Evolutionary conservation across 352 stramenopile species (phyloP).

Genomic region (Pythium diclinum): DNA sequence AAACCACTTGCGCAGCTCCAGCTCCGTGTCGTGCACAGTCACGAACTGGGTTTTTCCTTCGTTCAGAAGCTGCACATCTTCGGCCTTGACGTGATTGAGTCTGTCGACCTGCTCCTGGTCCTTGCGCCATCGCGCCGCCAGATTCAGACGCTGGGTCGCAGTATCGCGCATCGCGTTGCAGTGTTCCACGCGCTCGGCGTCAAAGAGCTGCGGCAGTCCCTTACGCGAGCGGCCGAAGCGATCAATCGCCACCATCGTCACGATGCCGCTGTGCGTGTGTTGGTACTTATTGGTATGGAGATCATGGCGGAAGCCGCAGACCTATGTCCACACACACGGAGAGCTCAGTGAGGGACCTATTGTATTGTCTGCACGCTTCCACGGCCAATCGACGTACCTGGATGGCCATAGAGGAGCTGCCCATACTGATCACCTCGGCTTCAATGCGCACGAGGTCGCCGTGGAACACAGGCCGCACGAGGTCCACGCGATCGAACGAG

Average conservation of each 20-base stretch:
- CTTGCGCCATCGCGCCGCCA: slow-evolving; percentile 30
- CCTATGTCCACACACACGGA: slow-evolving; percentile 4
- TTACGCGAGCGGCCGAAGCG: slow-evolving; percentile 26
- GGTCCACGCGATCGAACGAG: slow-evolving; percentile 37
- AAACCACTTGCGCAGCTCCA: slow-evolving; percentile 74
- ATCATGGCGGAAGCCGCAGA: slow-evolving; percentile 31
- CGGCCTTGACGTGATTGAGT: slow-evolving; percentile 16
- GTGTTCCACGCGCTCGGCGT: slow-evolving; percentile 15
- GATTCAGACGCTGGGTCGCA: slow-evolving; percentile 26
- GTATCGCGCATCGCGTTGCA: slow-evolving; percentile 21
- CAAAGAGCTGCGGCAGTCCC: slow-evolving; percentile 29
- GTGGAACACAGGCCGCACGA: slow-evolving; percentile 36
- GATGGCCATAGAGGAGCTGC: slow-evolving; percentile 35
- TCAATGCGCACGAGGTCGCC: slow-evolving; percentile 38
- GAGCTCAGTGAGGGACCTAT: neutral
- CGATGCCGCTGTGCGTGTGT: slow-evolving; percentile 34
- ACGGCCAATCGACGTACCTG: slow-evolving; percentile 14
- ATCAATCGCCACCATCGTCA: slow-evolving; percentile 40
- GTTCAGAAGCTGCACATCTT: slow-evolving; percentile 23
- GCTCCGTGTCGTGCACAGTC: slow-evolving; percentile 47
- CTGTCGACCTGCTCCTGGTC: slow-evolving; percentile 33
- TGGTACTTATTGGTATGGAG: slow-evolving; percentile 30
- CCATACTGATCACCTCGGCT: slow-evolving; percentile 33
- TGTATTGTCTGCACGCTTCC: too few relatives aligned
- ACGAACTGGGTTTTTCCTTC: slow-evolving; percentile 25